These are phyloP conservation scores for Heritiera littoralis DNA, from an alignment of 345 rosid genomes.

Conservation along the genomic window DNA sequence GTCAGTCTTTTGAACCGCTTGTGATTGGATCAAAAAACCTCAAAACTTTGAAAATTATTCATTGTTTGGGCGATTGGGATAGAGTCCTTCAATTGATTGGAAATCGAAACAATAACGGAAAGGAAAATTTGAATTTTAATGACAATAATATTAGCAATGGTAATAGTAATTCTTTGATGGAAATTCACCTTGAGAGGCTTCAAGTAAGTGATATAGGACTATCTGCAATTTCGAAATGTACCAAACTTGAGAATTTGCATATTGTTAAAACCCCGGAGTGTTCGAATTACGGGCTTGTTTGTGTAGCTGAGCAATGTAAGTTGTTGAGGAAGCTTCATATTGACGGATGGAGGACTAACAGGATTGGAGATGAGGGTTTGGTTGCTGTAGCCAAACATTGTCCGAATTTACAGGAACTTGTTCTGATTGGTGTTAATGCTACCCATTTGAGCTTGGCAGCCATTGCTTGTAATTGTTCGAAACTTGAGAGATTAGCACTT, in stretches of 20 bases:
- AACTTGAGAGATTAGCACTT: conserved; percentile 71
- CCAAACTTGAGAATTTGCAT: conserved; percentile 64
- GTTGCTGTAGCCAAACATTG: conserved; percentile 68
- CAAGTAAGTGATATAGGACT: conserved; percentile 72
- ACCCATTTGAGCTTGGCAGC: conserved; percentile 51
- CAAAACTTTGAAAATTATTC: conserved; percentile 64
- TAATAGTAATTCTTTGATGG: conserved; percentile 31
- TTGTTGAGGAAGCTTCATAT: conserved; percentile 77
- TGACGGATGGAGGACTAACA: conserved; percentile 85
- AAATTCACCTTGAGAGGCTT: conserved; percentile 80
- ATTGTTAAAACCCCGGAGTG: conserved; percentile 79
- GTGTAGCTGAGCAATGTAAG: conserved; percentile 69
- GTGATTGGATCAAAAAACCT: conserved; percentile 50
- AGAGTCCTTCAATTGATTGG: conserved; percentile 53
- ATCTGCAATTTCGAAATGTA: conserved; percentile 53
- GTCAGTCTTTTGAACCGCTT: conserved; percentile 65
- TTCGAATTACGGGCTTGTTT: conserved; percentile 62
- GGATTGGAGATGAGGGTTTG: conserved; percentile 85
- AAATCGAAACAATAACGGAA: conserved; percentile 22
- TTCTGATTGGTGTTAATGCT: conserved; percentile 74
- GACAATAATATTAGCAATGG: conserved; percentile 22
- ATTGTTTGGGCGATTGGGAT: conserved; percentile 88
- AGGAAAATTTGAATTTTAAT: background rate
- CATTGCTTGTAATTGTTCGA: conserved; percentile 60
- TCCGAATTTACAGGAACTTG: conserved; percentile 69